Evolutionary conservation across 1,284 basidiomycete genomes (phyloP).

Genomic region (Xanthoconium separans): DNA sequence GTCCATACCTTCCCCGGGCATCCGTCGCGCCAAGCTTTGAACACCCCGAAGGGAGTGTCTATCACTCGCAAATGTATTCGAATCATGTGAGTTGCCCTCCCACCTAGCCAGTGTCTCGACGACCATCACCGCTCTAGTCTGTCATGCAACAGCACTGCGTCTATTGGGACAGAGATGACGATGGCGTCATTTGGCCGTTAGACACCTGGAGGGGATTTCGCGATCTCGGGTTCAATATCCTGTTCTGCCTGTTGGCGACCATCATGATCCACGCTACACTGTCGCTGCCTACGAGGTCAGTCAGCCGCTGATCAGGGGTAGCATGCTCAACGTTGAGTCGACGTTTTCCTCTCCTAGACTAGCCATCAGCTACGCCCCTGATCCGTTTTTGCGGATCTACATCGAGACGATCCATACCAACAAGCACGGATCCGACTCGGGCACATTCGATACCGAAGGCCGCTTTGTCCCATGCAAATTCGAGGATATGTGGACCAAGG

Average conservation of each 20-base stretch:
- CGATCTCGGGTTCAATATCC: constrained; percentile 42
- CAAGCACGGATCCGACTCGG: constrained; percentile 50
- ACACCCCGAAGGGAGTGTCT: constrained; percentile 18
- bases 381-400: constrained; percentile 46
- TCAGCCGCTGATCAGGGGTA: background rate
- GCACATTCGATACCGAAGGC: constrained; percentile 44
- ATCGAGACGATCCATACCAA: constrained; percentile 40
- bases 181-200: constrained; percentile 46
- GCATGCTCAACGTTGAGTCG: background rate
- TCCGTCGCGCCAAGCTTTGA: constrained; percentile 28
- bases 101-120: background rate
- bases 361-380: constrained; percentile 28
- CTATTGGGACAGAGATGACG: constrained; percentile 43
- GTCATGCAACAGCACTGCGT: constrained; percentile 44
- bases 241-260: constrained; percentile 38
- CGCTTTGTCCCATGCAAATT: constrained; percentile 40
- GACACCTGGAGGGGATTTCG: constrained; percentile 46
- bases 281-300: constrained; percentile 38
- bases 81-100: constrained; percentile 18
- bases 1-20: constrained; percentile 30
- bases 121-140: constrained; percentile 15
- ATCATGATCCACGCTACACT: constrained; percentile 40
- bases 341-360: constrained; percentile 9
- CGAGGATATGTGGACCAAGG: constrained; percentile 43
- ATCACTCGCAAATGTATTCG: constrained; percentile 19